Evolutionary conservation across 2,329 filamentous ascomycete species (phyloP).

Genomic region (Trichoderma semiorbis): DNA sequence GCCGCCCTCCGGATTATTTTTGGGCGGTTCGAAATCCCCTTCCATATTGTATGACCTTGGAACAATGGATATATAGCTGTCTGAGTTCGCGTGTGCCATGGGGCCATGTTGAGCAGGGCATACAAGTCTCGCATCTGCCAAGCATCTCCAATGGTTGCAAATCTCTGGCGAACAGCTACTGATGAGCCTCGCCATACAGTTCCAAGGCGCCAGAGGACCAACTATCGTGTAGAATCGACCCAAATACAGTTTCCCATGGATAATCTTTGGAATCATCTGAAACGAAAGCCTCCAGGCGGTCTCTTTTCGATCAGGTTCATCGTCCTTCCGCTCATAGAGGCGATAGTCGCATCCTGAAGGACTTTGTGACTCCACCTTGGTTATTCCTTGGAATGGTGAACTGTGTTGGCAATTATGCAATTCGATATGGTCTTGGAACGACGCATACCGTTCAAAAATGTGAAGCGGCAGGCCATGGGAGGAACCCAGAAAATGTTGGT

Average conservation of each 20-base stretch:
- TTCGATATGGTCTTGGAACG: background rate
- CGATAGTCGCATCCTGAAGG: background rate
- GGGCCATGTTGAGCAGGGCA: background rate
- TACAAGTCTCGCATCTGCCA: background rate
- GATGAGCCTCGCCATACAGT: background rate
- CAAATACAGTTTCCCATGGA: background rate
- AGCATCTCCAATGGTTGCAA: background rate
- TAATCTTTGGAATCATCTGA: background rate
- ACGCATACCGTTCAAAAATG: background rate
- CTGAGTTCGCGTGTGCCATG: background rate
- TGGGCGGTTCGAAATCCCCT: background rate
- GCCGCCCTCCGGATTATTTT: background rate
- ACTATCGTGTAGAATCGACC: background rate
- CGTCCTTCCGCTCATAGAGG: too few species aligned
- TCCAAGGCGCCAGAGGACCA: background rate
- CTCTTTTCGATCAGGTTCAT: background rate
- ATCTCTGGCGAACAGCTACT: background rate
- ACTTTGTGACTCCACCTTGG: background rate
- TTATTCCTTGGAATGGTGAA: background rate
- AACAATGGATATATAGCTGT: background rate
- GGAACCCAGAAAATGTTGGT: background rate
- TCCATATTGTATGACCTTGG: background rate
- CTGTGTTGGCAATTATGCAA: background rate
- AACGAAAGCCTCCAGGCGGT: background rate
- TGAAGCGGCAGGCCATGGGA: background rate